Base-by-base conservation (phyloP, 2,329 filamentous ascomycete genomes). In the Sphaerostilbella broomeana region DNA sequence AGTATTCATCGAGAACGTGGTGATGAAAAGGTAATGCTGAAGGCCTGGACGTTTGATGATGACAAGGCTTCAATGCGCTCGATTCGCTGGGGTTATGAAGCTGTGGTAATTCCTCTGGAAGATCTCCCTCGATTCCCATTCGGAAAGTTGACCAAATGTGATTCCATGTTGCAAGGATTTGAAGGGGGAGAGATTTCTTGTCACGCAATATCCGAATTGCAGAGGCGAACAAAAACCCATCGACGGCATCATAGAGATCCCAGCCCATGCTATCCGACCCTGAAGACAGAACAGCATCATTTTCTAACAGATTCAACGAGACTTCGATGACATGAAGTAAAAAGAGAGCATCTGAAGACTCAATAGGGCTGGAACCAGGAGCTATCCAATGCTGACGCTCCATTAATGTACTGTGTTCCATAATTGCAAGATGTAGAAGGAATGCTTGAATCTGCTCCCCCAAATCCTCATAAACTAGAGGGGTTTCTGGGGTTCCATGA, bases 1-100 rank as follows among this genome's bases (percentile, higher is more conserved):
- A 51, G 43, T 68, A 71, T 6, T 54, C 51, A 40, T 74, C 62
- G 13, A 77, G 55, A 4, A 67, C 54, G 0, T 64, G 59, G 28
- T 75, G 69, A 2, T 52, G 65, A 47, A 76, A 77, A 0, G 67
- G 54, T 1, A 75, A 55, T 4, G 73, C 42, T 16, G 42, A 40
- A 15, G 33, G 20, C 7, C 19, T 15, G 7, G 25, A 22, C 17
- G 5, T 10, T 8, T 30, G n/a, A 2, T 3, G 7, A 3, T 16
- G 16, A 13, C 24, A 11, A 5, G 13, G 11, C 7, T 17, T 9
- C 0, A 20, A 7, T 10, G 33, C 12, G 6, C 17, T 16, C 8
- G 7, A 5, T 5, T n/a, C n/a, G n/a, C n/a, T n/a, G n/a, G 13
- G 5, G 4, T 25, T 9, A 4, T 7, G 9, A 18, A 39, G 24